These are phyloP conservation scores for Ramalina intermedia DNA, from an alignment of 495 filamentous ascomycete species.

Conservation along the genomic window DNA sequence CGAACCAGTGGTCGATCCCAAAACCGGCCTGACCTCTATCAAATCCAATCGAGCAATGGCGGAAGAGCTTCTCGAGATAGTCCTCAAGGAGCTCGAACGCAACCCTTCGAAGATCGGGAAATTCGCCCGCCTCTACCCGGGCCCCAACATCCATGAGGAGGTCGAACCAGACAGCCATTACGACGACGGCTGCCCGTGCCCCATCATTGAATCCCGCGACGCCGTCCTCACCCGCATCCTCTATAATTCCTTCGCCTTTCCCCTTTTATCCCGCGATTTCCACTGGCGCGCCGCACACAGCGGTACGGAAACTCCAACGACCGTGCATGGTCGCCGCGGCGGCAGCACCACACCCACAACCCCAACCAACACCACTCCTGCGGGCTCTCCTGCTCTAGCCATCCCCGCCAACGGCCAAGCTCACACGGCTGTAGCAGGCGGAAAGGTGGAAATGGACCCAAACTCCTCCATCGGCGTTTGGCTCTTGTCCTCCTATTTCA, in stretches of 20 bases:
- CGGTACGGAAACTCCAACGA: too few species aligned
- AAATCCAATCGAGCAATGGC: conserved; percentile 7
- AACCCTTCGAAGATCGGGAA: conserved; percentile 31
- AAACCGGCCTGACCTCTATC: not conserved
- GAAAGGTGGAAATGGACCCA: conserved; percentile 7
- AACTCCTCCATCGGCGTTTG: conserved; percentile 32
- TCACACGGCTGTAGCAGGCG: not conserved
- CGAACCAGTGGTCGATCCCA: not conserved
- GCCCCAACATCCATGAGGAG: conserved; percentile 21
- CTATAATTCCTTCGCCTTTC: conserved; percentile 36
- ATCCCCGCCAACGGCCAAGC: not conserved
- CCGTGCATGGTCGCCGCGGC: too few species aligned
- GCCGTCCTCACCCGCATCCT: conserved; percentile 29
- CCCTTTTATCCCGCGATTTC: conserved; percentile 10
- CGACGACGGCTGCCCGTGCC: not conserved
- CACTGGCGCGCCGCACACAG: not conserved
- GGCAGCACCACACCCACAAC: not conserved
- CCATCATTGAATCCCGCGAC: conserved; percentile 15
- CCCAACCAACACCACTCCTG: not conserved
- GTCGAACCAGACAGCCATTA: not conserved
- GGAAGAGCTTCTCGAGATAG: conserved; percentile 23
- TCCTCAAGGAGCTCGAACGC: conserved; percentile 32
- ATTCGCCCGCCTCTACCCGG: conserved; percentile 31
- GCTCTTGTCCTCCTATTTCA: conserved; percentile 38
- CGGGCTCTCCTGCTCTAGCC: not conserved